Conservation (phyloP, 2,329 filamentous ascomycete species). For the Ophiocordyceps polyrhachis-furcata region DNA sequence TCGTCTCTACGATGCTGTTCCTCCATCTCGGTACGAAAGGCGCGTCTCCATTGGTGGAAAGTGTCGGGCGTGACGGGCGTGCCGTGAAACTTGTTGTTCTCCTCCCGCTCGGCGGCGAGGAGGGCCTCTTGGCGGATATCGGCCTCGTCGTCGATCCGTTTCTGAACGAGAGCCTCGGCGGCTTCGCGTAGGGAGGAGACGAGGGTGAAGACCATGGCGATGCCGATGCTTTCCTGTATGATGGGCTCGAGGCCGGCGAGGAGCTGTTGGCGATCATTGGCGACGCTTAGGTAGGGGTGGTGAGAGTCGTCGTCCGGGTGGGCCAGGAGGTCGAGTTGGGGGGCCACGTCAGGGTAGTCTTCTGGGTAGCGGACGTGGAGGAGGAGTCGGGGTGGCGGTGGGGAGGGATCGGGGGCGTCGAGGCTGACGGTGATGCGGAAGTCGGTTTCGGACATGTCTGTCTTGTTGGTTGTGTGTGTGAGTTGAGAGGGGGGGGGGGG, state of each 20-base stretch:
- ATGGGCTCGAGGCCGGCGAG: constrained; percentile 53
- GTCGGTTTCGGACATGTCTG: constrained; percentile 79
- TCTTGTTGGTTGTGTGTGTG: constrained; percentile 33
- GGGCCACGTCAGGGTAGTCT: constrained; percentile 74
- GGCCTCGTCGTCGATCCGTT: constrained; percentile 47
- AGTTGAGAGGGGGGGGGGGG: background rate
- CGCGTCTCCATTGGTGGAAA: constrained; percentile 67
- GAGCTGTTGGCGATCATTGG: constrained; percentile 59
- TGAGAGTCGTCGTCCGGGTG: constrained; percentile 40
- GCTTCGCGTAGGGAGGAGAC: constrained; percentile 74
- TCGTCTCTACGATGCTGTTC: constrained; percentile 49
- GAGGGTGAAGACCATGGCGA: constrained; percentile 93
- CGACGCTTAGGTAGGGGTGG: constrained; percentile 59
- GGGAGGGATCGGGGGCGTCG: constrained; percentile 56
- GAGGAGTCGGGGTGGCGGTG: constrained; percentile 60
- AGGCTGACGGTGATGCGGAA: constrained; percentile 76
- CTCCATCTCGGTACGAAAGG: constrained; percentile 63
- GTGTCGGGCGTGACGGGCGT: constrained; percentile 72
- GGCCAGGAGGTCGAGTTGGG: constrained; percentile 65
- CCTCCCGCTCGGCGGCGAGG: constrained; percentile 57
- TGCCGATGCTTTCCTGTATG: constrained; percentile 83
- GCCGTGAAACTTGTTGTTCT: constrained; percentile 94
- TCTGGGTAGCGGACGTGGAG: constrained; percentile 81
- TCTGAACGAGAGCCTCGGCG: constrained; percentile 67
- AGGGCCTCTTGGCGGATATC: constrained; percentile 36